Evolutionary conservation across 768 basidiomycete species (phyloP).

Genomic region (Brasilioporus rufonigricans): DNA sequence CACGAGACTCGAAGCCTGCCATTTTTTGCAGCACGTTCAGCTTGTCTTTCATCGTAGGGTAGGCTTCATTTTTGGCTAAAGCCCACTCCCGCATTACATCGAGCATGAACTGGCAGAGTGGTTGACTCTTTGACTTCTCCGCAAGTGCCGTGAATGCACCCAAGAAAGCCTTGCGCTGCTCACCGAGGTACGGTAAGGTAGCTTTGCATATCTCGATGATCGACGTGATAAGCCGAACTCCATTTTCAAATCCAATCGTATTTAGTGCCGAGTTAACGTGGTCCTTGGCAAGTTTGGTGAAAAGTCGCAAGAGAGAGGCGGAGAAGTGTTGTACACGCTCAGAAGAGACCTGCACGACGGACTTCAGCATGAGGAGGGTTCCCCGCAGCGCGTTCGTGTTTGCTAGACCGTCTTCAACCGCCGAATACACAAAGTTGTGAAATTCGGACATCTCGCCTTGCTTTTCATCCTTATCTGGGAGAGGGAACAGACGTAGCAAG

Average conservation of each 20-base stretch:
- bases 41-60: conserved; percentile 95
- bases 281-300: conserved; percentile 84
- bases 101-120: conserved; percentile 81
- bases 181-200: conserved; percentile 78
- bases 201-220: conserved; percentile 85
- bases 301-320: conserved; percentile 72
- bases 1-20: conserved; percentile 76
- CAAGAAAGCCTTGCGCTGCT: conserved; percentile 80
- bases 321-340: conserved; percentile 84
- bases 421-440: conserved; percentile 68
- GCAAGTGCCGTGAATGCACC: conserved; percentile 76
- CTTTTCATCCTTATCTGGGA: conserved; percentile 78
- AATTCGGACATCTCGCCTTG: conserved; percentile 70
- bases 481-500: conserved; percentile 71
- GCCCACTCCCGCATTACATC: conserved; percentile 89
- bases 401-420: conserved; percentile 78
- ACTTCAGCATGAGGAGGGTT: conserved; percentile 82
- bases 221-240: conserved; percentile 65
- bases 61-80: conserved; percentile 77
- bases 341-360: conserved; percentile 75
- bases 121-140: conserved; percentile 82
- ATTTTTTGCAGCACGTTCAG: conserved; percentile 86
- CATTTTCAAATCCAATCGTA: conserved; percentile 52
- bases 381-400: conserved; percentile 72
- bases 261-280: conserved; percentile 61